These are phyloP conservation scores for Fusarium mundagurra DNA, from an alignment of 2,329 filamentous ascomycete genomes.

Conservation along the genomic window DNA sequence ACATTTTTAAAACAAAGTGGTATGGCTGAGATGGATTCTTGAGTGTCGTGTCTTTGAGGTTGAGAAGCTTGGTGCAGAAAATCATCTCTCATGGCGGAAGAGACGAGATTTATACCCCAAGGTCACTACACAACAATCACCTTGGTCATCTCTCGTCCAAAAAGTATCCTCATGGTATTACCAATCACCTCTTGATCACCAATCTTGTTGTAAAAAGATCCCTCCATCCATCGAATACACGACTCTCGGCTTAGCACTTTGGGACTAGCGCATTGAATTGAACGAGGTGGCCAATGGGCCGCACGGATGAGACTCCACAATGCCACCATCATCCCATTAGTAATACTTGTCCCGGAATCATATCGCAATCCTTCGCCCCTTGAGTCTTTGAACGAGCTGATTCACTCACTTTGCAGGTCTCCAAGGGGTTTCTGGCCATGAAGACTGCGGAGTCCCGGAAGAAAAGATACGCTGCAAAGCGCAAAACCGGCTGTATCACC, in stretches of 20 bases:
- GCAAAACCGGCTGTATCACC: background rate
- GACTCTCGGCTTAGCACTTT: background rate
- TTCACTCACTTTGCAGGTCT: background rate
- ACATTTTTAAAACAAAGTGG: background rate
- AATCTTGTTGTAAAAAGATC: no score
- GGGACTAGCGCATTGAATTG: background rate
- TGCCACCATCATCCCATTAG: background rate
- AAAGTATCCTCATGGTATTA: background rate
- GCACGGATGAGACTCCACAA: accelerated
- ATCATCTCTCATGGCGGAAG: accelerated
- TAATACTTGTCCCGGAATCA: background rate
- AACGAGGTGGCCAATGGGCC: background rate
- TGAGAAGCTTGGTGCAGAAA: background rate
- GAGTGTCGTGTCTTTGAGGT: accelerated
- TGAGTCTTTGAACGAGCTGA: accelerated
- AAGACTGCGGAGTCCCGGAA: accelerated
- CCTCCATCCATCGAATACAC: background rate
- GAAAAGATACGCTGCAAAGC: background rate
- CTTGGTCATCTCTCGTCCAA: accelerated
- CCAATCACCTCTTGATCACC: background rate
- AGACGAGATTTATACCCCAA: background rate
- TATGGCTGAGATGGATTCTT: accelerated
- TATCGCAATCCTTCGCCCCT: background rate
- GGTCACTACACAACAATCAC: accelerated
- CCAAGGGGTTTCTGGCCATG: accelerated